A percentile compares a stretch with the other conserved stretches of the same genome.
Evolutionary conservation across 345 rosid genomes (phyloP).

Genomic region (Ceriops tagal): DNA sequence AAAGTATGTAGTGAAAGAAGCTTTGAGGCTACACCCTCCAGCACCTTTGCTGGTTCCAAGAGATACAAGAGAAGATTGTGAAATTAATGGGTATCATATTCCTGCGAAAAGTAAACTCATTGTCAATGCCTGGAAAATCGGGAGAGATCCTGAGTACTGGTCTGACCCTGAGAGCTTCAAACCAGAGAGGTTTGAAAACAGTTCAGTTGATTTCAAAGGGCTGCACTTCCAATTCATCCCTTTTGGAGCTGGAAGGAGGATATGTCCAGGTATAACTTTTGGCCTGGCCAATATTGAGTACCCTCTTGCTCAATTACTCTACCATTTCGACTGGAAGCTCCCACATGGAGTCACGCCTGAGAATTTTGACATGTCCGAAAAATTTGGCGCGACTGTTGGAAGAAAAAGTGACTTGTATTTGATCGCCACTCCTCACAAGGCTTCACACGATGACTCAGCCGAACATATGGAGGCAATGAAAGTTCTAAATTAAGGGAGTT

Average conservation of each 20-base stretch:
- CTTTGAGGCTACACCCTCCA: conserved; percentile 19
- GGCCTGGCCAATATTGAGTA: conserved; percentile 18
- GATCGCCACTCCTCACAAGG: conserved; percentile 4
- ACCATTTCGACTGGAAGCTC: conserved; percentile 21
- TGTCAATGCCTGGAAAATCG: conserved; percentile 13
- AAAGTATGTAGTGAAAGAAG: conserved; percentile 13
- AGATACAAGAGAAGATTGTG: conserved; percentile 13
- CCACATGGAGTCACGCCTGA: conserved; percentile 9
- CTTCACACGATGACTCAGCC: background rate
- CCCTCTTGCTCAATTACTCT: conserved; percentile 15
- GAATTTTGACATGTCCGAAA: conserved; percentile 18
- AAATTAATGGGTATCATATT: conserved; percentile 9
- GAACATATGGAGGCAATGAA: background rate
- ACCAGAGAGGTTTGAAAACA: conserved; percentile 13
- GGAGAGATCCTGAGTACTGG: conserved; percentile 13
- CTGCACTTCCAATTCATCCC: conserved; percentile 12
- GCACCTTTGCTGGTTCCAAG: conserved; percentile 16
- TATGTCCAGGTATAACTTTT: conserved; percentile 20
- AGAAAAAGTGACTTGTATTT: conserved; percentile 16
- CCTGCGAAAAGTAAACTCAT: conserved; percentile 11
- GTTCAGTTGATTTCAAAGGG: conserved; percentile 9
- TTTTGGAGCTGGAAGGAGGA: conserved; percentile 20
- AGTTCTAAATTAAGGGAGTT: conserved; percentile 2
- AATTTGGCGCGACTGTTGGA: conserved; percentile 13
- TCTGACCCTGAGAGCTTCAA: conserved; percentile 1